A percentile compares a stretch with the other conserved stretches of the same genome.
Conservation (phyloP, 2,329 filamentous ascomycete genomes). For the Cadophora malorum region DNA sequence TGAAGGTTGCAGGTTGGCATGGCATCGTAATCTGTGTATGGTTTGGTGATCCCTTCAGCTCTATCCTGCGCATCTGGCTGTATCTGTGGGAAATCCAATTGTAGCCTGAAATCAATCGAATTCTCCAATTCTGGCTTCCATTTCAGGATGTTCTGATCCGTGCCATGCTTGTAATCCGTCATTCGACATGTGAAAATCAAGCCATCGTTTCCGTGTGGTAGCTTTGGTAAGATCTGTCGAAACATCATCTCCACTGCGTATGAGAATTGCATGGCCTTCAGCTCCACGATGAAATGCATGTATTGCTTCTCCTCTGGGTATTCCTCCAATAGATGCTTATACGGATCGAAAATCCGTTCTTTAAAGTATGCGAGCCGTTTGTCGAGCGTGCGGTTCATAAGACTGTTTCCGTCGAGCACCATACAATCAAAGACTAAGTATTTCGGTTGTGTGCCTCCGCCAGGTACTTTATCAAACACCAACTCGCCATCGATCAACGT, state of each 20-base stretch:
- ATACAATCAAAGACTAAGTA: conserved; percentile 96
- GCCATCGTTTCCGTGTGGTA: conserved; percentile 94
- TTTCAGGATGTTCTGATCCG: conserved; percentile 92
- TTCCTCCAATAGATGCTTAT: conserved; percentile 65
- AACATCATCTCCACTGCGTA: conserved; percentile 96
- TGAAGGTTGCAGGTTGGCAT: conserved; percentile 76
- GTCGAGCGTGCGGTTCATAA: conserved; percentile 82
- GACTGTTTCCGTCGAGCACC: conserved; percentile 75
- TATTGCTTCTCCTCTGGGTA: conserved; percentile 73
- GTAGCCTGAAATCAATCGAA: conserved; percentile 88
- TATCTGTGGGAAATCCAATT: conserved; percentile 75
- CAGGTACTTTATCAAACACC: conserved; percentile 78
- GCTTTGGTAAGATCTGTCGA: conserved; percentile 77
- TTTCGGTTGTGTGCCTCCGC: conserved; percentile 72
- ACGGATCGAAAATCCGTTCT: conserved; percentile 75
- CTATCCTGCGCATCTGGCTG: conserved; percentile 72
- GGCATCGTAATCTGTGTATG: conserved; percentile 79
- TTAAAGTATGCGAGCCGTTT: conserved; percentile 89
- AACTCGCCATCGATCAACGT: conserved; percentile 94
- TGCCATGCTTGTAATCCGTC: conserved; percentile 86
- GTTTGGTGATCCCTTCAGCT: conserved; percentile 66
- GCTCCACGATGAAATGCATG: conserved; percentile 81
- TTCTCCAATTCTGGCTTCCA: conserved; percentile 98
- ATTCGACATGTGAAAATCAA: conserved; percentile 96
- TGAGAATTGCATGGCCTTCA: conserved; percentile 87